Evolutionary conservation across 2,329 filamentous ascomycete species (phyloP).

Genomic region (Colletotrichum camelliae): DNA sequence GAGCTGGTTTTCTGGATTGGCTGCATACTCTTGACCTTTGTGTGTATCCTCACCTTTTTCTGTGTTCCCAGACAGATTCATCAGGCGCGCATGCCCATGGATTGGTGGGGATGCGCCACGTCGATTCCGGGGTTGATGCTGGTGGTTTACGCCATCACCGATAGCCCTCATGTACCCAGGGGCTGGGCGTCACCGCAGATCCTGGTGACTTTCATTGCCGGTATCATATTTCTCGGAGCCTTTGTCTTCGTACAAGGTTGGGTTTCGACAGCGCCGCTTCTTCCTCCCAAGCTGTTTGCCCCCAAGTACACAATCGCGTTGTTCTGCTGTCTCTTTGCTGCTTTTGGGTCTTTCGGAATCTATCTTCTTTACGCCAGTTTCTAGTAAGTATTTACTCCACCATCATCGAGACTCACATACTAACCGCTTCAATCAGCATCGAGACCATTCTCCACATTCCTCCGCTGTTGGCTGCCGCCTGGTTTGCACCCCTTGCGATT

Average conservation of each 20-base stretch:
- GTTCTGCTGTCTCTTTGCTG: not conserved
- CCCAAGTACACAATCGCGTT: not conserved
- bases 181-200: not conserved
- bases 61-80: not conserved
- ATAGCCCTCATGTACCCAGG: not conserved
- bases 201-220: not conserved
- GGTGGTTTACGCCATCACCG: not conserved
- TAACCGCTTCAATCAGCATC: slow-evolving; percentile 65
- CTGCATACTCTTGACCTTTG: slow-evolving; percentile 38
- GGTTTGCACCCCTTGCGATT: slow-evolving; percentile 67
- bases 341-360: not conserved
- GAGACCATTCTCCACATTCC: slow-evolving; percentile 65
- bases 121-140: not conserved
- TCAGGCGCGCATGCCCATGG: slow-evolving; percentile 57
- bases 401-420: not conserved
- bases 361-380: not conserved
- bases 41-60: slow-evolving; percentile 48
- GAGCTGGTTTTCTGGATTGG: not conserved
- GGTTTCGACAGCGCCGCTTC: not conserved
- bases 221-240: not conserved
- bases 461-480: slow-evolving; percentile 62
- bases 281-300: not conserved
- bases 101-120: not conserved
- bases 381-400: not conserved
- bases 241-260: not conserved